Evolutionary conservation across 2,329 filamentous ascomycete species (phyloP), one percentile per base, ranked within the genome.

Genomic region (Colletotrichum paranaense): DNA sequence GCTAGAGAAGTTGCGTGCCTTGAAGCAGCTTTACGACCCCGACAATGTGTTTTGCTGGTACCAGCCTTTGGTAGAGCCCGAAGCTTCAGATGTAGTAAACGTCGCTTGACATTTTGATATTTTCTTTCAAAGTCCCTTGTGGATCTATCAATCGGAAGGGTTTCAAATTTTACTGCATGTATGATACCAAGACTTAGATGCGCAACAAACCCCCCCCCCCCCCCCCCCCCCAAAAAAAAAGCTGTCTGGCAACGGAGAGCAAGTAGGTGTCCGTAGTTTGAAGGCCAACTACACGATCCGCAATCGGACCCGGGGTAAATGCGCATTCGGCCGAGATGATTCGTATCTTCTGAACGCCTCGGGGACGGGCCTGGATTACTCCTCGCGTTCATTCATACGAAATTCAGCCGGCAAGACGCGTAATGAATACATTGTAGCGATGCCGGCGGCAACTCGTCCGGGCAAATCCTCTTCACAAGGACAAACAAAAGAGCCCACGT

Each of bases 11-110:
- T 67, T 84, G 35, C 76, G 71, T 60, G 77, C 78, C 62, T 67
- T 85, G 56, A 83, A 84, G 78, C 75, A 62, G 19, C 78, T 75
- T 57, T 84, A 79, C 58, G 83, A 84, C 70, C 79, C 81, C 0
- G 71, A 74, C 1, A 83, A 84, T 69, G 76, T 82, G 7, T 84
- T 84, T 74, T 57, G 71, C 32, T 73, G 57, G 67, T 73, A 73
- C 24, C 67, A 73, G 22, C 71, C 71, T 4, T 67, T 72, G 32
- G 32, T 67, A 28, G 63, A 72, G 46, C 49, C 49, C 35, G n/a
- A 22, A 0, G 5, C 22, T 2, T 22, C n/a, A n/a, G 16, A 35
- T n/a, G n/a, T 30, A 22, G 28, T 8, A n/a, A 58, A 35, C 4
- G 8, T 12, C n/a, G 32, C 11, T 22, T n/a, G 11, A 32, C 4